Evolutionary conservation across 108 stramenopile genomes (phyloP), one percentile per base, ranked within the genome.

Genomic region (Bacterosira constricta): DNA sequence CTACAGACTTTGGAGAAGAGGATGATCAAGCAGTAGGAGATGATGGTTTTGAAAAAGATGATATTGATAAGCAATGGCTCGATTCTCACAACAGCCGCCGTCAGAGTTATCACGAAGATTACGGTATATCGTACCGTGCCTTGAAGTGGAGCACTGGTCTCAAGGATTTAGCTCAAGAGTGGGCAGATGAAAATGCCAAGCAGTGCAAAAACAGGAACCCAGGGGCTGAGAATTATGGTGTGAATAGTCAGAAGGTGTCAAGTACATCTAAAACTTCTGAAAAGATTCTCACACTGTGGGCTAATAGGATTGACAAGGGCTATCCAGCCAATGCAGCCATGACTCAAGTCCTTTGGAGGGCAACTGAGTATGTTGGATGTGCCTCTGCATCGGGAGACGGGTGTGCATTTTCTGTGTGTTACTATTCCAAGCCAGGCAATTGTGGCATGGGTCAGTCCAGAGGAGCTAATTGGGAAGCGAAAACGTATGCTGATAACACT

Each of bases 331-430:
- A 75, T 27, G 74, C 57, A n/a, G 41, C 63, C 7, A 36, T 47
- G 5, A 75, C 74, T 3, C 67, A 69, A 31, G 68, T 50, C 0
- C 27, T 75, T 8, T 75, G 74, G 74, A 58, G 68, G 7, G 42
- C 32, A 3, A 47, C 56, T 11, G 6, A 69, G 44, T 68, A 69
- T 12, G 68, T 75, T 12, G 74, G 74, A 0, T 75, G 74, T 53
- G 57, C 57, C 10, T 49, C 62, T 18, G 20, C 50, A n/a, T n/a
- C n/a, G n/a, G n/a, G n/a, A n/a, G n/a, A n/a, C n/a, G n/a, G n/a
- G n/a, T n/a, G n/a, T n/a, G n/a, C n/a, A n/a, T 6, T 7, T 20
- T 30, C 12, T 21, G 7, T 55, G 7, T 55, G 20, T 20, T 12
- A 11, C 23, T 27, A 23, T 55, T 8, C 30, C 21, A 25, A 63